phyloP scores from a whole-genome alignment of 129 eudicot genomes.

The Flaveria linearis region DNA sequence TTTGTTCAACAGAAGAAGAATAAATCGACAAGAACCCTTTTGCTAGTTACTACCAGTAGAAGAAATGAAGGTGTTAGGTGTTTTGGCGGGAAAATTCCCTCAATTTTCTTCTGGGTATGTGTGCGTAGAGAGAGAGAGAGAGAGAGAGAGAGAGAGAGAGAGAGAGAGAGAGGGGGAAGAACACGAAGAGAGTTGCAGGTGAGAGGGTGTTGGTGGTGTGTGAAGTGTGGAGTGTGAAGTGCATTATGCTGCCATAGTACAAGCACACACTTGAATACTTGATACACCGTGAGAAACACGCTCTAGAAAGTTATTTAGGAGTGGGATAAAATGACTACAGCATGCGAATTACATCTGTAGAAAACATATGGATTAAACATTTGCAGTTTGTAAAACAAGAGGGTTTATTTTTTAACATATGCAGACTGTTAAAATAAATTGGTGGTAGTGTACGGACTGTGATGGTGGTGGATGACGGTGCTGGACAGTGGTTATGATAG shows the following conservation, averaged over 20 bases:
- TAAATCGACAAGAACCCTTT: too few relatives aligned
- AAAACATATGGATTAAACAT: too few relatives aligned
- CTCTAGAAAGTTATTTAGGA: background rate
- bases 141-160: background rate
- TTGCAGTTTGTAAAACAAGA: too few relatives aligned
- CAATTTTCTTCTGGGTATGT: background rate
- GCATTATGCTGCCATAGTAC: background rate
- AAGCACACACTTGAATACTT: background rate
- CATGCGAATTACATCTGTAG: too few relatives aligned
- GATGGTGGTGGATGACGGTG: too few relatives aligned
- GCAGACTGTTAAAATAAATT: too few relatives aligned
- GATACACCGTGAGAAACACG: background rate
- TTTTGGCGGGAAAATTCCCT: slow-evolving; percentile 35
- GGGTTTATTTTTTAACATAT: too few relatives aligned
- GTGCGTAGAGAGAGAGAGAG: background rate
- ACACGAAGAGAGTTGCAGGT: slow-evolving; percentile 28
- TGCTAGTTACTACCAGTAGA: background rate
- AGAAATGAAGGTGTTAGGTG: background rate
- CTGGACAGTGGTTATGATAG: too few relatives aligned
- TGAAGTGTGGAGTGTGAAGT: slow-evolving; percentile 5
- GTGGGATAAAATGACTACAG: too few relatives aligned
- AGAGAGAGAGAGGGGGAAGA: slow-evolving; percentile 6
- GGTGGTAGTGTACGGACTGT: too few relatives aligned
- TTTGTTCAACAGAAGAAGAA: background rate
- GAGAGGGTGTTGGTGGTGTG: slow-evolving; percentile 13